These are phyloP conservation scores for Parietichytrium sp. DNA, from an alignment of 108 stramenopile species.

Conservation along the genomic window DNA sequence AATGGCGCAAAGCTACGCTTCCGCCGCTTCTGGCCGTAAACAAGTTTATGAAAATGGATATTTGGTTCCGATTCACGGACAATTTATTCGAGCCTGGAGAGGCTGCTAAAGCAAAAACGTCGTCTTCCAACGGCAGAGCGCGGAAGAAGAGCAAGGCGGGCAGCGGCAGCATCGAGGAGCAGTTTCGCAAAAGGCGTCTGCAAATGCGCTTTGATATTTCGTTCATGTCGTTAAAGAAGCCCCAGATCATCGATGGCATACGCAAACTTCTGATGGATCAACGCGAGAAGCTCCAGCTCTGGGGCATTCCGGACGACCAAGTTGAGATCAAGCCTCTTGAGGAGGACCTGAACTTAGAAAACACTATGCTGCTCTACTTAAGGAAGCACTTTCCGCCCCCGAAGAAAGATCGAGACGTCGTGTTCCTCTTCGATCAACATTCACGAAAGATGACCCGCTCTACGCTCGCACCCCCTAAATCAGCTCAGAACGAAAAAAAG, in stretches of 20 bases:
- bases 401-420: neutral
- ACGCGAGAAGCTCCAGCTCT: neutral
- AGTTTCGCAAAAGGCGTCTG: neutral
- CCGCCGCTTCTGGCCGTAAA: no score
- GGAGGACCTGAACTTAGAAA: no score
- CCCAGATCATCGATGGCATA: neutral
- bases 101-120: neutral
- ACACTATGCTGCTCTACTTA: neutral
- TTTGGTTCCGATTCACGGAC: neutral
- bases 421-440: neutral
- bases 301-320: neutral
- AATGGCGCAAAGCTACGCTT: no score
- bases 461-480: constrained; percentile 17
- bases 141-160: neutral
- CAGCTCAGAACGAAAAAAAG: no score
- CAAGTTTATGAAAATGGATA: neutral
- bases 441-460: neutral
- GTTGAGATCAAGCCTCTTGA: no score
- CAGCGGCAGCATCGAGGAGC: constrained; percentile 5
- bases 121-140: neutral
- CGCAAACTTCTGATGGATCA: neutral
- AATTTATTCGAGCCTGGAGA: neutral
- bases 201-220: neutral
- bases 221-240: neutral
- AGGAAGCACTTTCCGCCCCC: neutral